phyloP scores from a whole-genome alignment of 495 filamentous ascomycete species.

The Cercophora sp. region DNA sequence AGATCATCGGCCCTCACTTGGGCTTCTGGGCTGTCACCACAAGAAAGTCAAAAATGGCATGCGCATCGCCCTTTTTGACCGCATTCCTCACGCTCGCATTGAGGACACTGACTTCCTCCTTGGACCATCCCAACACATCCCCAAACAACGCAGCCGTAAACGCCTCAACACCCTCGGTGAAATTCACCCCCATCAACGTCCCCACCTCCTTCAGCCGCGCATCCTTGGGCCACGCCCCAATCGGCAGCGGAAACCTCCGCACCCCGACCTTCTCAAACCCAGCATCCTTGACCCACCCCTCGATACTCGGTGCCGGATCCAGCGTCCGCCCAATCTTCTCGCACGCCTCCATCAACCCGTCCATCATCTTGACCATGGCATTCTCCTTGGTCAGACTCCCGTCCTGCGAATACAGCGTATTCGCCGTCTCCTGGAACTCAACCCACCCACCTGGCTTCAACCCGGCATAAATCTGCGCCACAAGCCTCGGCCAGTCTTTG shows the following conservation, averaged over 20 bases:
- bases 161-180: slow-evolving; percentile 28
- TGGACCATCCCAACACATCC: slow-evolving; percentile 30
- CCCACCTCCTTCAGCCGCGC: slow-evolving; percentile 48
- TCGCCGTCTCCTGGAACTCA: slow-evolving; percentile 46
- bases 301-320: slow-evolving; percentile 17
- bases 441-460: slow-evolving; percentile 48
- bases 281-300: slow-evolving; percentile 26
- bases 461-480: slow-evolving; percentile 42
- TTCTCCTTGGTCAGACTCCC: slow-evolving; percentile 32
- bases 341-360: slow-evolving; percentile 31
- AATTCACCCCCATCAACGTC: slow-evolving; percentile 31
- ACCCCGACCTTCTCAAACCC: slow-evolving; percentile 37
- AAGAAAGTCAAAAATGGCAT: slow-evolving; percentile 22
- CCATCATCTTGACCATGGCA: slow-evolving; percentile 35
- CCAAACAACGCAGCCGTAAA: slow-evolving; percentile 29
- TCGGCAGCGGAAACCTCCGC: slow-evolving; percentile 32
- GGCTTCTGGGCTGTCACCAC: slow-evolving; percentile 21
- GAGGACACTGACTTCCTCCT: slow-evolving; percentile 28
- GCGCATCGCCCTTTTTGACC: slow-evolving; percentile 16
- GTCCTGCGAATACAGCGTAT: slow-evolving; percentile 34
- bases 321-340: slow-evolving; percentile 23
- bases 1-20: slow-evolving; percentile 1
- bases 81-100: slow-evolving; percentile 26
- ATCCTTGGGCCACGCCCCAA: slow-evolving; percentile 43
- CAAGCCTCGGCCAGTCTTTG: slow-evolving; percentile 44